Conservation (phyloP, 2,329 filamentous ascomycete genomes). For the Rutstroemia sydowiana region DNA sequence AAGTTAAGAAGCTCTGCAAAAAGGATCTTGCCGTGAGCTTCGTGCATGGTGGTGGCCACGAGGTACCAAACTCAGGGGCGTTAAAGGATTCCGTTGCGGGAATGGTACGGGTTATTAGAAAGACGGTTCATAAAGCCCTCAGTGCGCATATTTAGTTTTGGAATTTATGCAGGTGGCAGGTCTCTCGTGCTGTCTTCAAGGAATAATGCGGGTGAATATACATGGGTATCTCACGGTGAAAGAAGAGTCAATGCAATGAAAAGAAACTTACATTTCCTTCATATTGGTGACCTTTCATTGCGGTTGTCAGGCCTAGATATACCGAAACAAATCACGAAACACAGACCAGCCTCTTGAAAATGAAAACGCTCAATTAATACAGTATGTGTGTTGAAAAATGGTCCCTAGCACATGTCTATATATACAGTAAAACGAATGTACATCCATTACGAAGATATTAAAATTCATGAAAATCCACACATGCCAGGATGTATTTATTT, state of each 20-base stretch:
- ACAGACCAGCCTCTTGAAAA: not conserved
- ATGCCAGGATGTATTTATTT: too few relatives aligned
- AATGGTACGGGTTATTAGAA: not conserved
- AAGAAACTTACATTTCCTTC: not conserved
- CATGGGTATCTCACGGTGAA: not conserved
- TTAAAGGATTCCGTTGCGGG: not conserved
- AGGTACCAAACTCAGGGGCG: constrained; percentile 1
- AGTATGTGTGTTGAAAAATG: not conserved
- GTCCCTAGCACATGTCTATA: too few relatives aligned
- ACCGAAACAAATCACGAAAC: not conserved
- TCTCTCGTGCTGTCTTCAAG: not conserved
- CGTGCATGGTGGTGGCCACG: constrained; percentile 7
- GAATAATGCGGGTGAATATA: not conserved
- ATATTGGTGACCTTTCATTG: not conserved
- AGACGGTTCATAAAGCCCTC: not conserved
- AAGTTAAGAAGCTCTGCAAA: not conserved
- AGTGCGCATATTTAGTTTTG: not conserved
- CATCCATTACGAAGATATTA: too few relatives aligned
- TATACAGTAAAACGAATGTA: too few relatives aligned
- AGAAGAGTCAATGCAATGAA: not conserved
- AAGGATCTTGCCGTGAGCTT: not conserved
- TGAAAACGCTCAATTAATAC: not conserved
- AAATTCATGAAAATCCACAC: too few relatives aligned
- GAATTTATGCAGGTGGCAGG: not conserved
- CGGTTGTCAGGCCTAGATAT: not conserved